Evolutionary conservation across 257 asterid genomes (phyloP).

Genomic region (Solanum sparsipilum): DNA sequence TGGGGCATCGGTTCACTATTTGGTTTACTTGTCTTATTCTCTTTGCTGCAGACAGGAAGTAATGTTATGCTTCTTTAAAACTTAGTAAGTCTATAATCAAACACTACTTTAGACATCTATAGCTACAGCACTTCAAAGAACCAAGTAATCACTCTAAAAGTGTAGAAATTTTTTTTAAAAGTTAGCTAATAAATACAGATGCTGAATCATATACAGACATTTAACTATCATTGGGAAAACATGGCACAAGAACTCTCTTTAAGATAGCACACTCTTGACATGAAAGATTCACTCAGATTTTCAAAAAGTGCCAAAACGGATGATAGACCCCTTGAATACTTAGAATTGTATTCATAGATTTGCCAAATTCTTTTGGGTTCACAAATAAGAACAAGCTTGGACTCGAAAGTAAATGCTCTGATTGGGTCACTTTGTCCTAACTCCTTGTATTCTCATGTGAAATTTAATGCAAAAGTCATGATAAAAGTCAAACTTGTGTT

Average conservation of each 20-base stretch:
- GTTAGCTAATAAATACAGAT: background rate
- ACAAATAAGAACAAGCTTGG: background rate
- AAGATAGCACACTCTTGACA: background rate
- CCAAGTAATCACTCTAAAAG: background rate
- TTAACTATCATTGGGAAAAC: background rate
- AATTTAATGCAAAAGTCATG: background rate
- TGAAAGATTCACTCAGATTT: background rate
- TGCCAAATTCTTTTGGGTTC: background rate
- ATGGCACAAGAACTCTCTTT: background rate
- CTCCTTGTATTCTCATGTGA: background rate
- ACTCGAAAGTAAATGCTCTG: background rate
- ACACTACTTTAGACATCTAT: background rate
- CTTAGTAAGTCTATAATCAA: background rate
- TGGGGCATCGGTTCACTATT: slow-evolving; percentile 48
- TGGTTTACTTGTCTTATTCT: slow-evolving; percentile 34
- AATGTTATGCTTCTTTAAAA: background rate
- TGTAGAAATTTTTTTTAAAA: background rate
- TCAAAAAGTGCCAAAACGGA: background rate
- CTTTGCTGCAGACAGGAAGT: slow-evolving; percentile 52
- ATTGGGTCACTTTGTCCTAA: background rate
- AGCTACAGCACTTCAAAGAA: background rate
- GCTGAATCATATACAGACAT: background rate
- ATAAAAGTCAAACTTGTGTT: background rate
- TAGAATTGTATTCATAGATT: background rate
- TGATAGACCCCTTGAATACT: background rate